Percentiles rank a stretch among this genome's conserved stretches.
These are phyloP conservation scores for Penicillium hordei DNA, from an alignment of 2,329 filamentous ascomycete species.

Conservation along the genomic window DNA sequence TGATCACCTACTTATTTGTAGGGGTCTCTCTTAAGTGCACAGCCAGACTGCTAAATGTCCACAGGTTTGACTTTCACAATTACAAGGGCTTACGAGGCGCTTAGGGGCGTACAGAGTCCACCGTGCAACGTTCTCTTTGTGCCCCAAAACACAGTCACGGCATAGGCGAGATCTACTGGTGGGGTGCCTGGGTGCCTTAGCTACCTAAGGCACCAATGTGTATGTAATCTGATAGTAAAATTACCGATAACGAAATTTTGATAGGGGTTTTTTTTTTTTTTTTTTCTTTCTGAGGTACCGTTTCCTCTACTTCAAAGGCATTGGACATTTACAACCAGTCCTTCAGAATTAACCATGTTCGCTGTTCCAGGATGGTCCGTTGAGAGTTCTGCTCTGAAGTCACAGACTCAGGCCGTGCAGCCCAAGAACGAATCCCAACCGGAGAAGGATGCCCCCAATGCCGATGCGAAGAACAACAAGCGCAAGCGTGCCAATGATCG, in stretches of 20 bases:
- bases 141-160: neutral
- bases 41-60: neutral
- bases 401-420: constrained; percentile 63
- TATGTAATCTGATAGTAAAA: constrained; percentile 9
- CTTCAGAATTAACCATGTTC: constrained; percentile 64
- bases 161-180: neutral
- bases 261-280: no score
- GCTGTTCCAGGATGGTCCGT: constrained; percentile 91
- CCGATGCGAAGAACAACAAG: constrained; percentile 49
- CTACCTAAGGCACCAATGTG: neutral
- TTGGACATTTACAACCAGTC: neutral
- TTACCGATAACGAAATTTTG: constrained; percentile 16
- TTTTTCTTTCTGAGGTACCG: neutral
- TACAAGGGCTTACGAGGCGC: neutral
- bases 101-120: neutral
- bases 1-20: neutral
- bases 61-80: neutral
- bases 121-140: neutral
- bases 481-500: constrained; percentile 48
- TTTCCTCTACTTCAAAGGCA: neutral
- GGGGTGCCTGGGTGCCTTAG: neutral
- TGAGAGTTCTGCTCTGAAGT: constrained; percentile 67
- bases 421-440: constrained; percentile 59
- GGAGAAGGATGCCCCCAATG: constrained; percentile 26
- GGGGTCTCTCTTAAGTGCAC: neutral